Evolutionary conservation across 2,329 filamentous ascomycete species (phyloP).

Genomic region (Gnomoniopsis sp.): DNA sequence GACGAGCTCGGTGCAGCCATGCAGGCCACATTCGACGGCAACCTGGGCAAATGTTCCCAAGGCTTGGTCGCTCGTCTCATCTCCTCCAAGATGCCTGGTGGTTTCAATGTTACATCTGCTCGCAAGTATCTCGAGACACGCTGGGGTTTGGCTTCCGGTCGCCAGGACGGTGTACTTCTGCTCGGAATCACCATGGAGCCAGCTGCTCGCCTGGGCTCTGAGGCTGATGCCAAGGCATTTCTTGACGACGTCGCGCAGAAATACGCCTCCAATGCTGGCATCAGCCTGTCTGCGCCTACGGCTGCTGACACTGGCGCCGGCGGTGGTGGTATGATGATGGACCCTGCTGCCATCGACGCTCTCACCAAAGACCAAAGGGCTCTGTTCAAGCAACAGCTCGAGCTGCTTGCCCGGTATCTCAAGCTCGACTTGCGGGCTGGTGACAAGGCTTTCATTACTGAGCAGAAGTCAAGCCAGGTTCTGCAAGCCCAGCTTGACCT

Average conservation of each 20-base stretch:
- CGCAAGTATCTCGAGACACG: conserved; percentile 92
- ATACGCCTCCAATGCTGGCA: conserved; percentile 79
- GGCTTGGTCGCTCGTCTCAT: conserved; percentile 92
- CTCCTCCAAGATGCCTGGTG: conserved; percentile 98
- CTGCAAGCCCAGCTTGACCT: conserved; percentile 92
- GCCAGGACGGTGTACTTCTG: conserved; percentile 87
- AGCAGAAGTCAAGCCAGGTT: conserved; percentile 80
- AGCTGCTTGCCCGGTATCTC: conserved; percentile 90
- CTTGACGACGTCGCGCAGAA: conserved; percentile 86
- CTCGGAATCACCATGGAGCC: conserved; percentile 93
- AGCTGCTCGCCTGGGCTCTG: conserved; percentile 79
- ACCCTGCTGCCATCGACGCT: conserved; percentile 92
- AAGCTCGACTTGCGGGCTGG: conserved; percentile 97
- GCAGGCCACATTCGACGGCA: conserved; percentile 98
- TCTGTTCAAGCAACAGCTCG: conserved; percentile 97
- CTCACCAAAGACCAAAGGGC: conserved; percentile 95
- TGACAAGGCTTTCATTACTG: conserved; percentile 85
- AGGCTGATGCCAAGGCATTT: conserved; percentile 88
- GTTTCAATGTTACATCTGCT: conserved; percentile 96
- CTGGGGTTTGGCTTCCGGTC: conserved; percentile 82
- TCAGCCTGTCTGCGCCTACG: conserved; percentile 75
- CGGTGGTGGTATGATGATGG: conserved; percentile 97
- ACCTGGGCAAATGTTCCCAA: conserved; percentile 93
- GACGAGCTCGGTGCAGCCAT: conserved; percentile 94
- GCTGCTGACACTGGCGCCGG: conserved; percentile 70